Evolutionary conservation across 2,329 filamentous ascomycete genomes (phyloP).

Genomic region (Cladosporium sp.): DNA sequence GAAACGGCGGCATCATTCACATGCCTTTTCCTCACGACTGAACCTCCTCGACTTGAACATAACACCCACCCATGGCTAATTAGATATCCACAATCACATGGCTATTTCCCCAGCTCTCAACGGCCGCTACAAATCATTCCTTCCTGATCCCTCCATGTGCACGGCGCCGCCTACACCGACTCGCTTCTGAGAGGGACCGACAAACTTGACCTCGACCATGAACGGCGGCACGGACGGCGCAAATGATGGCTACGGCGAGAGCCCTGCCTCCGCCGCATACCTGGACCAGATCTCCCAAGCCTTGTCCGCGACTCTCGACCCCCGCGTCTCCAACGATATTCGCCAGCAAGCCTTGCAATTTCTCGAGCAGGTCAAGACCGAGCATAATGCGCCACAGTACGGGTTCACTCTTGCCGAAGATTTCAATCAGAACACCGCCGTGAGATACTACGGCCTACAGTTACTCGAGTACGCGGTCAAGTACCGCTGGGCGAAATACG

Average conservation of each 20-base stretch:
- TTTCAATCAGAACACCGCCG: conserved; percentile 66
- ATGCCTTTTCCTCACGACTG: too few relatives aligned
- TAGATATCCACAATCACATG: conserved; percentile 6
- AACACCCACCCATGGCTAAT: too few relatives aligned
- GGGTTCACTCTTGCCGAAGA: conserved; percentile 78
- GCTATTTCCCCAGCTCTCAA: conserved; percentile 9
- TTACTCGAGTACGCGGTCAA: conserved; percentile 85
- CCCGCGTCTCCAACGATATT: conserved; percentile 71
- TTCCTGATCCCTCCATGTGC: not conserved
- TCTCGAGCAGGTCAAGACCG: conserved; percentile 77
- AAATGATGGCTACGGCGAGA: conserved; percentile 19
- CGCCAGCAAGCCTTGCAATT: conserved; percentile 78
- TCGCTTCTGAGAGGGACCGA: not conserved
- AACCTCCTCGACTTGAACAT: too few relatives aligned
- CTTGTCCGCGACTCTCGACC: conserved; percentile 78
- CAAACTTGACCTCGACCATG: conserved; percentile 9
- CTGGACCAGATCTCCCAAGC: conserved; percentile 72
- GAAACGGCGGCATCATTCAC: too few relatives aligned
- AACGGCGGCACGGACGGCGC: conserved; percentile 15
- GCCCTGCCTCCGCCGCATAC: conserved; percentile 12
- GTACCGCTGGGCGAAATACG: conserved; percentile 74
- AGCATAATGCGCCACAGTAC: conserved; percentile 72
- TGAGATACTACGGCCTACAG: conserved; percentile 90
- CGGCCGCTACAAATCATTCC: conserved; percentile 9
- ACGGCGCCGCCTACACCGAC: not conserved